These are phyloP conservation scores for Hysterium pulicare DNA, from an alignment of 2,329 filamentous ascomycete species.

Conservation along the genomic window DNA sequence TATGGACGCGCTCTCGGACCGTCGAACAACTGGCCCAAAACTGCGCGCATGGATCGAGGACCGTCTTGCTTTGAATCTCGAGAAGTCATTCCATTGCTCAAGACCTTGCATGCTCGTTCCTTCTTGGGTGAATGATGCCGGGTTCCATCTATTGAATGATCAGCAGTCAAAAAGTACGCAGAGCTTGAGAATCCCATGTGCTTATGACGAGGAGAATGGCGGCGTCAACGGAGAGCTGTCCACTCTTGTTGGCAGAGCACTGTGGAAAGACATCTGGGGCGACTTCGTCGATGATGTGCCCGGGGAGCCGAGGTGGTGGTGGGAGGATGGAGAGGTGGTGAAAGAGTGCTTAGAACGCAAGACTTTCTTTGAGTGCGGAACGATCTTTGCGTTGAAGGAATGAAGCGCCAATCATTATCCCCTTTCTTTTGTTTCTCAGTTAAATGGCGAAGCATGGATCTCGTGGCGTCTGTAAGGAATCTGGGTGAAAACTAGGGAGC, in stretches of 20 bases:
- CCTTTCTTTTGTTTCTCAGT: too few relatives aligned
- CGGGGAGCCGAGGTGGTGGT: constrained; percentile 35
- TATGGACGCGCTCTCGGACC: constrained; percentile 60
- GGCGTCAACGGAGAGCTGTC: constrained; percentile 31
- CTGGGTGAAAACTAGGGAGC: too few relatives aligned
- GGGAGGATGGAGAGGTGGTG: constrained; percentile 37
- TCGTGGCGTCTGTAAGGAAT: too few relatives aligned
- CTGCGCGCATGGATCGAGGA: constrained; percentile 62
- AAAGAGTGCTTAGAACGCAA: constrained; percentile 32
- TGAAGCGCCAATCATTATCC: too few relatives aligned
- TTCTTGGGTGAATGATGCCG: constrained; percentile 56
- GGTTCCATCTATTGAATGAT: constrained; percentile 36
- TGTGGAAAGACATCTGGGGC: constrained; percentile 40
- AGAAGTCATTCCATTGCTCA: constrained; percentile 56
- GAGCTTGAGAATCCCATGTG: constrained; percentile 29
- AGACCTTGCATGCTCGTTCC: constrained; percentile 59
- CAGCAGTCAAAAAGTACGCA: constrained; percentile 15
- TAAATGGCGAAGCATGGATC: too few relatives aligned
- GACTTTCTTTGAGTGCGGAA: constrained; percentile 37
- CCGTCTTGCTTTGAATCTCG: constrained; percentile 58
- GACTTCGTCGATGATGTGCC: constrained; percentile 29
- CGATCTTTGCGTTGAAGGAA: constrained; percentile 34
- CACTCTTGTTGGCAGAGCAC: constrained; percentile 29
- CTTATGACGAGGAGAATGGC: constrained; percentile 15
- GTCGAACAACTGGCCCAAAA: constrained; percentile 54